Evolutionary conservation across 139 green algal species (phyloP), one percentile per base, ranked within the genome.

Genomic region (Medakamo hakoo): DNA sequence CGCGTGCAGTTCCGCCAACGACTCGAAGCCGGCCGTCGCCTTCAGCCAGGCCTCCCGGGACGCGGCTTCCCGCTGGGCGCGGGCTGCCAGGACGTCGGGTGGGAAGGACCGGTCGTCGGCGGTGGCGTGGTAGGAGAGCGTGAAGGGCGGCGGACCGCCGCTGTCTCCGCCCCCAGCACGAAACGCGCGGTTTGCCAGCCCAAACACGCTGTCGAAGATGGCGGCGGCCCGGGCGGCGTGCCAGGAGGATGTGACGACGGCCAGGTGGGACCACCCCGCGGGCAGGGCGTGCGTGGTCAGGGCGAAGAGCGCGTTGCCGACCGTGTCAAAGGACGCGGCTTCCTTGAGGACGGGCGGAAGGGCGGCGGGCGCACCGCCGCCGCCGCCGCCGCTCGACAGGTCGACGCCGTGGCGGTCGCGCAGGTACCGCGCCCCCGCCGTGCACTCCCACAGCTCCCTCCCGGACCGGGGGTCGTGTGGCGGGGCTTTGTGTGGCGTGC

Each of bases 291-390:
- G 87, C 57, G 88, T 90, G 32, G 75, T 72, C 3, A 88, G 66
- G 2, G 66, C 68, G 63, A 94, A 95, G 67, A 84, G 94, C 29
- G 73, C 87, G 70, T 95, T 95, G 57, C 85, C 82, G 1, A 90
- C 79, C 3, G 86, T 94, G 76, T 94, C 86, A 69, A 87, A 90
- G 25, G 71, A 84, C 14, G 82, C 78, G 2, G 67, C 62, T 56
- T 94, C 86, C 56, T 91, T 88, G 18, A 92, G 66, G 3, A 90
- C 49, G 2, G 57, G 23, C 2, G 23, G 23, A 1, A n/a, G n/a
- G n/a, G n/a, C n/a, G n/a, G n/a, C n/a, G n/a, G n/a, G n/a, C n/a
- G n/a, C n/a, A n/a, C n/a, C n/a, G n/a, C n/a, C n/a, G n/a, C n/a
- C n/a, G n/a, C n/a, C n/a, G n/a, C n/a, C n/a, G n/a, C n/a, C n/a